These are phyloP conservation scores for Astrothelium subdiscretum DNA, from an alignment of 495 filamentous ascomycete species.

Conservation along the genomic window DNA sequence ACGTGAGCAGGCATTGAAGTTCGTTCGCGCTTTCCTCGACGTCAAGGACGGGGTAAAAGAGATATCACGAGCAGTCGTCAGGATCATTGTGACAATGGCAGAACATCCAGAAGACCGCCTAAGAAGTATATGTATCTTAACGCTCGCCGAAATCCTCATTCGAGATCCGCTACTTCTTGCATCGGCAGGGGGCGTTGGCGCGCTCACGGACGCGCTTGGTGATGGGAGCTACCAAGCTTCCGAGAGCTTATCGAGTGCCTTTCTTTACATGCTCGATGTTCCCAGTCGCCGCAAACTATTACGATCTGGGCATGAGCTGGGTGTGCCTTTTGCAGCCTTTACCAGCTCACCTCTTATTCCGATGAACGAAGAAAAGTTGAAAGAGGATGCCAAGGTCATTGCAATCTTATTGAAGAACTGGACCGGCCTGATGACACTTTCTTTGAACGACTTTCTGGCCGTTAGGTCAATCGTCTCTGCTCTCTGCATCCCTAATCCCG, in stretches of 20 bases:
- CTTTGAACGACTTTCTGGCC: slow-evolving; percentile 72
- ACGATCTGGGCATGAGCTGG: slow-evolving; percentile 57
- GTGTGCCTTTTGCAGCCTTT: slow-evolving; percentile 52
- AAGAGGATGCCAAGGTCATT: slow-evolving; percentile 76
- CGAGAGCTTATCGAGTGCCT: slow-evolving; percentile 70
- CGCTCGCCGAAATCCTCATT: slow-evolving; percentile 79
- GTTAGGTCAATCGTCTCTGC: slow-evolving; percentile 71
- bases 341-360: slow-evolving; percentile 67
- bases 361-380: slow-evolving; percentile 59
- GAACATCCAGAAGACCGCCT: slow-evolving; percentile 82
- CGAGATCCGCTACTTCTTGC: slow-evolving; percentile 70
- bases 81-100: slow-evolving; percentile 80
- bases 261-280: slow-evolving; percentile 78
- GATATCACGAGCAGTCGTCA: slow-evolving; percentile 72
- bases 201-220: slow-evolving; percentile 72
- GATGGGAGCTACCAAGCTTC: slow-evolving; percentile 88
- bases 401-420: slow-evolving; percentile 85
- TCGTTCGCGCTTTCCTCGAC: slow-evolving; percentile 88
- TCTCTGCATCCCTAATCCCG: slow-evolving; percentile 57
- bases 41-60: slow-evolving; percentile 87
- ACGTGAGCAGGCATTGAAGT: slow-evolving; percentile 92
- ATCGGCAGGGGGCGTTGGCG: slow-evolving; percentile 66
- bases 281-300: slow-evolving; percentile 71
- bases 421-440: slow-evolving; percentile 75
- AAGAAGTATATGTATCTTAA: slow-evolving; percentile 80